Evolutionary conservation across 1,284 basidiomycete genomes (phyloP), one percentile per base, ranked within the genome.

Genomic region (Vanrija sp.): DNA sequence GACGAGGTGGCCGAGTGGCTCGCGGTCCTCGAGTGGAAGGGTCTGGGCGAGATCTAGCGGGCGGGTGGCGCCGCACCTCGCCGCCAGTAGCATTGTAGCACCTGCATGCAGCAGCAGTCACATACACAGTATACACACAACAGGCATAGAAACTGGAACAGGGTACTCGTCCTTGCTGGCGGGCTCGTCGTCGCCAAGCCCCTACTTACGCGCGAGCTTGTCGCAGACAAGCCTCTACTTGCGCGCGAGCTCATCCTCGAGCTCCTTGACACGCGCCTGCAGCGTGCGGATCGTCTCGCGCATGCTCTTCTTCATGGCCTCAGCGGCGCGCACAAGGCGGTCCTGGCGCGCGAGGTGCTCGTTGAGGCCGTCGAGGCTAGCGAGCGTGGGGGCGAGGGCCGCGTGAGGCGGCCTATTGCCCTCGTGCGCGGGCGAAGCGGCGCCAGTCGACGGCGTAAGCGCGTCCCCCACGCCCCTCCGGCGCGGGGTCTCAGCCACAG

Each of bases 281-380:
- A 68, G 56, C 18, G 51, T 56, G 42, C 58, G 54, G 15, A 74
- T 70, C 22, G 63, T 67, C 45, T 50, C 64, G 19, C 72, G 59
- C 57, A 74, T 66, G 15, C 65, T 63, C 36, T 65, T 54, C 53
- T 72, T 72, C 60, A 68, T 67, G 39, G 63, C 56, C 35, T 74
- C 67, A 0, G 66, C 65, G 0, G 70, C 70, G 7, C 53, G 47
- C 15, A 72, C 55, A n/a, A 70, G 56, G 7, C 72, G 49, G 20
- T 74, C 72, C 55, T 68, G 65, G 4, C 70, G 66, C 35, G 63
- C 54, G 6, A 74, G 53, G 47, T 72, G 64, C 44, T 69, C 72
- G 2, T 60, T 63, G 2, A 74, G 35, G 7, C 65, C 61, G 31
- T 61, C 60, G 10, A 74, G 53, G 6, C 56, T 51, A 0, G 52